These are phyloP conservation scores for Ramaria rubella DNA, from an alignment of 768 basidiomycete genomes.

Conservation along the genomic window DNA sequence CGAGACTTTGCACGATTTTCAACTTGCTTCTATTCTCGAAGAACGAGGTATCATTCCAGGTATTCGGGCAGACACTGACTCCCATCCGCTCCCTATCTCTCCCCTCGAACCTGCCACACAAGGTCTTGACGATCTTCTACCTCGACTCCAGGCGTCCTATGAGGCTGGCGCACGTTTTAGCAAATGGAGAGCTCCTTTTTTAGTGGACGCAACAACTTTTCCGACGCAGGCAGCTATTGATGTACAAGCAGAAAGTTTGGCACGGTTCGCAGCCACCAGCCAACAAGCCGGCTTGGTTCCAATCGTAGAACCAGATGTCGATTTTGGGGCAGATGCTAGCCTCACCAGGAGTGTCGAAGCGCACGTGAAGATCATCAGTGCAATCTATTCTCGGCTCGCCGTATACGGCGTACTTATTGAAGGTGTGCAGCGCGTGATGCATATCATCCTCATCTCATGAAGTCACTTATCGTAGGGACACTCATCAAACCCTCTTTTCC, in stretches of 20 bases:
- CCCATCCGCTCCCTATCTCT: constrained; percentile 38
- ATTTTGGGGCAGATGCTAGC: constrained; percentile 43
- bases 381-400: constrained; percentile 41
- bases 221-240: constrained; percentile 38
- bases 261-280: constrained; percentile 43
- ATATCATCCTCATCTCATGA: no score
- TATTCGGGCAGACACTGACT: constrained; percentile 45
- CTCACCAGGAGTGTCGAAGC: constrained; percentile 40
- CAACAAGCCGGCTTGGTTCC: constrained; percentile 48
- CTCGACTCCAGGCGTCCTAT: constrained; percentile 36
- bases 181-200: constrained; percentile 45
- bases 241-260: constrained; percentile 41
- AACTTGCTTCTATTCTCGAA: constrained; percentile 38
- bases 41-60: constrained; percentile 43
- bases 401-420: constrained; percentile 43
- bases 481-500: constrained; percentile 49
- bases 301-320: constrained; percentile 47
- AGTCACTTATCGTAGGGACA: constrained; percentile 28
- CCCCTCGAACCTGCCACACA: constrained; percentile 41
- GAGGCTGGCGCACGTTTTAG: constrained; percentile 43
- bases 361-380: constrained; percentile 37
- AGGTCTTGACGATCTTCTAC: constrained; percentile 42
- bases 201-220: constrained; percentile 35
- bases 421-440: constrained; percentile 29
- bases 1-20: constrained; percentile 44